A percentile compares a stretch with the other conserved stretches of the same genome.
Evolutionary conservation across 2,329 filamentous ascomycete genomes (phyloP).

Genomic region (Ophiostoma novo-ulmi): DNA sequence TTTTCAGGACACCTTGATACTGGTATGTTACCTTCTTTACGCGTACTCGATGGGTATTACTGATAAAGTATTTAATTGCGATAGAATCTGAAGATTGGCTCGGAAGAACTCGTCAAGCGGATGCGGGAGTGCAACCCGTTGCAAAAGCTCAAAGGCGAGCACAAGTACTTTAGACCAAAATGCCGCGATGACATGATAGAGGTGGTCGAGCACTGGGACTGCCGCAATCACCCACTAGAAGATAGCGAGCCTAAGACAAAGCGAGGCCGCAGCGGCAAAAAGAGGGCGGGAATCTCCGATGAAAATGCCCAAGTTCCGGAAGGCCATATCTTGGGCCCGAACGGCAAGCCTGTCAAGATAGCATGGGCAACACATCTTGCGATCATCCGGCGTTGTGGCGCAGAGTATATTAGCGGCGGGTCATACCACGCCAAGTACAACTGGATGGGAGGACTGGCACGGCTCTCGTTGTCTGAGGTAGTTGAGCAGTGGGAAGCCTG

Average conservation of each 20-base stretch:
- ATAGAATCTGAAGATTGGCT: not conserved
- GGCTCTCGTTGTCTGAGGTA: slow-evolving; percentile 8
- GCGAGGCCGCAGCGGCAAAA: not conserved
- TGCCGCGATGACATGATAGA: not conserved
- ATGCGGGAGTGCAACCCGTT: slow-evolving; percentile 21
- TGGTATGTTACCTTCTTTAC: not conserved
- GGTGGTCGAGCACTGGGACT: slow-evolving; percentile 11
- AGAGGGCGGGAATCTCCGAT: not conserved
- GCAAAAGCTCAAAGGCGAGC: not conserved
- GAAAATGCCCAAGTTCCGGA: not conserved
- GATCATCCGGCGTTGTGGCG: slow-evolving; percentile 20
- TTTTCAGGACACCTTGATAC: not conserved
- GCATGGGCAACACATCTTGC: slow-evolving; percentile 22
- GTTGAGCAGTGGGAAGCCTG: slow-evolving; percentile 18
- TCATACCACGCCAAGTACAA: not conserved
- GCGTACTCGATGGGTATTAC: not conserved
- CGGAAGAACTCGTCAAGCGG: not conserved
- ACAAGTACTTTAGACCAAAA: not conserved
- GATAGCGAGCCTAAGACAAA: not conserved
- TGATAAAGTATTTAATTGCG: not conserved
- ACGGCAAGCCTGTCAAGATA: not conserved
- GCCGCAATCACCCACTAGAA: not conserved
- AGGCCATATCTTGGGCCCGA: not conserved
- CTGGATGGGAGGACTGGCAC: slow-evolving; percentile 22
- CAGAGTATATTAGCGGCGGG: slow-evolving; percentile 17